Conservation (phyloP, 495 filamentous ascomycete species). For the Copromyces sp. region DNA sequence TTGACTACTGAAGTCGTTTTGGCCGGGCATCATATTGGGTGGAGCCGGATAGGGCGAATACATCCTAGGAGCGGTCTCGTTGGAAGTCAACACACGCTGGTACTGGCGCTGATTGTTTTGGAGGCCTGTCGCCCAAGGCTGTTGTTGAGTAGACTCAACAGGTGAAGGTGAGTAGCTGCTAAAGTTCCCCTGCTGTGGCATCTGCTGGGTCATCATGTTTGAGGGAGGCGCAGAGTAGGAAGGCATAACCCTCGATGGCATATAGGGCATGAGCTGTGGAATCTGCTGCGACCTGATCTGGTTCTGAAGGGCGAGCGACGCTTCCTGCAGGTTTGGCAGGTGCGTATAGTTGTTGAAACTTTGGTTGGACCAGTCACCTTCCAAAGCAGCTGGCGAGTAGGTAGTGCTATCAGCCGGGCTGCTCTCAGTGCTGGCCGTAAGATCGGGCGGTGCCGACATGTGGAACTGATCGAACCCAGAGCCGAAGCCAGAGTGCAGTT, state of each 20-base stretch:
- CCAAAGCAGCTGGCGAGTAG: constrained; percentile 29
- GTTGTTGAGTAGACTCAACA: background rate
- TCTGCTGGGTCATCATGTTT: background rate
- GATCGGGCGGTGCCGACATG: constrained; percentile 22
- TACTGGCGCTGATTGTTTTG: background rate
- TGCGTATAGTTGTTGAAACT: constrained; percentile 32
- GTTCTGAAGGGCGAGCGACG: constrained; percentile 15
- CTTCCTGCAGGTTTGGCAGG: constrained; percentile 27
- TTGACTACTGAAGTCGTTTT: background rate
- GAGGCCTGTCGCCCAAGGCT: background rate
- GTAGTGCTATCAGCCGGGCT: constrained; percentile 21
- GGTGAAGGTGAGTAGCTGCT: background rate
- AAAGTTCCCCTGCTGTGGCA: background rate
- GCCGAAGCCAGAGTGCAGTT: constrained; percentile 16
- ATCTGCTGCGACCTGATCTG: constrained; percentile 13
- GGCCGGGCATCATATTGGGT: background rate
- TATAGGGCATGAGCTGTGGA: constrained; percentile 8
- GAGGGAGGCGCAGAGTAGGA: background rate
- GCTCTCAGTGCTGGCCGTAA: constrained; percentile 31
- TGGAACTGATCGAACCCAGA: constrained; percentile 12
- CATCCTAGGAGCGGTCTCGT: background rate
- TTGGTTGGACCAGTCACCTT: background rate
- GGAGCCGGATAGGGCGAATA: background rate
- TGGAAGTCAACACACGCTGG: background rate
- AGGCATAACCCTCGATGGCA: background rate